Conservation (phyloP, 139 green algal species). For the Ostreobium quekettii region DNA sequence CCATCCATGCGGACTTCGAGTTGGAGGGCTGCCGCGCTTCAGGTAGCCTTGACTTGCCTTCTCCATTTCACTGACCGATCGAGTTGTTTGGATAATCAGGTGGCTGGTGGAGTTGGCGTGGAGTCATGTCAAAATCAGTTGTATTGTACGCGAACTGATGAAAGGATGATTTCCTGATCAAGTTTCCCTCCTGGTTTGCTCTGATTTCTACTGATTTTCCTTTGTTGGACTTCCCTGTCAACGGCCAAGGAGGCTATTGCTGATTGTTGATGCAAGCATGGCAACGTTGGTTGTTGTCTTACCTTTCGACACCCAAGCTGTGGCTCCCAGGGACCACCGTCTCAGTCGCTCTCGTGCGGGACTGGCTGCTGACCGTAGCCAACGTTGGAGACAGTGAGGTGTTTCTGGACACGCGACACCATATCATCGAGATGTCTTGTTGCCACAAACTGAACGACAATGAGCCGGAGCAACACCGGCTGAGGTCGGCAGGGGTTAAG, state of each 20-base stretch:
- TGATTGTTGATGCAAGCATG: background rate
- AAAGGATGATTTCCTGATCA: background rate
- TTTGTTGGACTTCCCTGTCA: no score
- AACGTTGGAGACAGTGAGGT: slow-evolving; percentile 11
- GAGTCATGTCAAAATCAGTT: background rate
- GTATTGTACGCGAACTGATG: background rate
- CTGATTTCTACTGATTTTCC: background rate
- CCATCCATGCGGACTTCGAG: background rate
- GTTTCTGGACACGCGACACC: background rate
- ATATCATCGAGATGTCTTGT: slow-evolving; percentile 4
- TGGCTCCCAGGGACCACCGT: slow-evolving; percentile 12
- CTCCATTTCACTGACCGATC: background rate
- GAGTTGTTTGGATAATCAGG: background rate
- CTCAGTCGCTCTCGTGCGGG: slow-evolving; percentile 5
- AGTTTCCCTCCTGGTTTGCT: background rate
- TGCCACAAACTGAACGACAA: slow-evolving; percentile 17
- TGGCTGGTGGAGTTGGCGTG: background rate
- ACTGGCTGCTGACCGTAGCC: slow-evolving; percentile 6
- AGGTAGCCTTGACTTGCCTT: background rate
- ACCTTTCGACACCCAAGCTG: no score
- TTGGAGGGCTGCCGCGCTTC: slow-evolving; percentile 3
- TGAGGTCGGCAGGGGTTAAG: slow-evolving; percentile 38
- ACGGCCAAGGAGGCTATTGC: no score
- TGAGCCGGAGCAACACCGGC: slow-evolving; percentile 51
- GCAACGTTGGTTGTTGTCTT: background rate